These are phyloP conservation scores for Cercospora citrullina DNA, from an alignment of 2,329 filamentous ascomycete genomes.

Conservation along the genomic window DNA sequence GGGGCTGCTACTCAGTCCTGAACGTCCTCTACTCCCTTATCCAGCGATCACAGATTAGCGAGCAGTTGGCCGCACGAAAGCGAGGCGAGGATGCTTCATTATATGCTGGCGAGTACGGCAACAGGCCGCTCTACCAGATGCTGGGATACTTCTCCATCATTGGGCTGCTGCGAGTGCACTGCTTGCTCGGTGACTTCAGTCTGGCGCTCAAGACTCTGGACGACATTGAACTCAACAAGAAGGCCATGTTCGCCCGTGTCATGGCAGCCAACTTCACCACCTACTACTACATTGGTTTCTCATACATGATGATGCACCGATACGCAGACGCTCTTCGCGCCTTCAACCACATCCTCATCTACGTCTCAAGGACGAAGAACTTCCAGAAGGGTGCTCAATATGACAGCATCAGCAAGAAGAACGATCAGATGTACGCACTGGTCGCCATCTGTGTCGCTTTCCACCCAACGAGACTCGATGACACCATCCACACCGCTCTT, in stretches of 20 bases:
- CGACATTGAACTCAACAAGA: conserved; percentile 99
- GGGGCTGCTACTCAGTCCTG: conserved; percentile 98
- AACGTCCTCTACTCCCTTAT: conserved; percentile 99
- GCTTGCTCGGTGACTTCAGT: conserved; percentile 94
- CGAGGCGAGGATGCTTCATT: conserved; percentile 83
- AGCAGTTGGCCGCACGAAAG: conserved; percentile 94
- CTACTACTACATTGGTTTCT: conserved; percentile 99
- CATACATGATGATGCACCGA: conserved; percentile 99
- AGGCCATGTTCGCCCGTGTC: conserved; percentile 98
- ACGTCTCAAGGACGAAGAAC: conserved; percentile 98
- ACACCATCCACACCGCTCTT: conserved; percentile 97
- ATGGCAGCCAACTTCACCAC: conserved; percentile 99
- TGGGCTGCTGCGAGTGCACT: conserved; percentile 92
- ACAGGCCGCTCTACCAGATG: conserved; percentile 94
- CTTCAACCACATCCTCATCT: conserved; percentile 99
- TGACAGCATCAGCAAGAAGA: conserved; percentile 99
- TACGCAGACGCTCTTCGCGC: conserved; percentile 99
- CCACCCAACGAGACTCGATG: conserved; percentile 93
- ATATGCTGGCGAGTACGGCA: conserved; percentile 93
- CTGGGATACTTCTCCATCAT: conserved; percentile 99
- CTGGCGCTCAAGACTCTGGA: conserved; percentile 97
- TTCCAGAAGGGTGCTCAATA: conserved; percentile 99
- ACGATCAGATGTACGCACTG: conserved; percentile 99
- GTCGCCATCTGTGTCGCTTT: conserved; percentile 99
- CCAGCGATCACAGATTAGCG: conserved; percentile 95